Percentiles rank a stretch among this genome's conserved stretches.
Conservation (phyloP, 2,329 filamentous ascomycete species). For the Mycosphaerella sp. region DNA sequence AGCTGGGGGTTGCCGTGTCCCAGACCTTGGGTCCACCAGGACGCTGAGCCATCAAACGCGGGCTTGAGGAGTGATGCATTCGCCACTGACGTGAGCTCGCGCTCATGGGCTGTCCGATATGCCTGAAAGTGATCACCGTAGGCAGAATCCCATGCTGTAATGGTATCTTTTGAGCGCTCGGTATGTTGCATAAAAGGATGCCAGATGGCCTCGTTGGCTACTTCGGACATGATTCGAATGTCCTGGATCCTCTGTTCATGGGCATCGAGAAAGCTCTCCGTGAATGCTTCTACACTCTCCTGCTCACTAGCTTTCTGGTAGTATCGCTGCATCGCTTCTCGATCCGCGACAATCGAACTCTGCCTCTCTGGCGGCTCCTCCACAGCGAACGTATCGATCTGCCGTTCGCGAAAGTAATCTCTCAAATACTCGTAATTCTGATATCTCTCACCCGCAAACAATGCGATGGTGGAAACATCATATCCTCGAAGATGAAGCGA, state of each 20-base stretch:
- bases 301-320: constrained; percentile 48
- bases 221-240: constrained; percentile 55
- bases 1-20: constrained; percentile 70
- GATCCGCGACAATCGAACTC: constrained; percentile 43
- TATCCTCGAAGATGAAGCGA: constrained; percentile 72
- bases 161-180: constrained; percentile 53
- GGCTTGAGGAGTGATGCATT: constrained; percentile 48
- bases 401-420: constrained; percentile 58
- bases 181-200: constrained; percentile 83
- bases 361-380: constrained; percentile 52
- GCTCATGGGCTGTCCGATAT: constrained; percentile 24
- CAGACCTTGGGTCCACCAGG: constrained; percentile 87
- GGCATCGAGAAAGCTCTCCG: constrained; percentile 47
- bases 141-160: constrained; percentile 73
- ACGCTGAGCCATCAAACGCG: constrained; percentile 76
- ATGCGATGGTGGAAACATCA: constrained; percentile 61
- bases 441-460: constrained; percentile 62
- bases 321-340: constrained; percentile 55
- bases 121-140: constrained; percentile 73
- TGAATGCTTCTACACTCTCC: constrained; percentile 39
- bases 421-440: constrained; percentile 62
- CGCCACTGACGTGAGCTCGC: constrained; percentile 23
- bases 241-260: constrained; percentile 53
- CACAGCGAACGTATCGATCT: constrained; percentile 52
- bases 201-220: constrained; percentile 65